Percentiles rank a stretch among this genome's conserved stretches.
phyloP scores from a whole-genome alignment of 345 rosid species.

The Hevea brasiliensis region DNA sequence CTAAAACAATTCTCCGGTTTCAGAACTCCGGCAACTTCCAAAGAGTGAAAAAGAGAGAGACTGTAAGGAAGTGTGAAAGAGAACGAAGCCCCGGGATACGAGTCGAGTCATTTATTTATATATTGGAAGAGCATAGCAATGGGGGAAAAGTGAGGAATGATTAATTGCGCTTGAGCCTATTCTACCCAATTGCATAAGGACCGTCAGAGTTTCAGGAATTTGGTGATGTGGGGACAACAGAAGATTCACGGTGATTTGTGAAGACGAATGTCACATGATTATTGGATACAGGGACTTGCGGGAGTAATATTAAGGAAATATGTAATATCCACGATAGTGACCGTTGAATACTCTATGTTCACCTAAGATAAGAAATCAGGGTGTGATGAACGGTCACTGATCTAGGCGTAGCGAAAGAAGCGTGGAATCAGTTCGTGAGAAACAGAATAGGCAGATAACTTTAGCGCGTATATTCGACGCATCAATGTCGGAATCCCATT shows the following conservation, averaged over 20 bases:
- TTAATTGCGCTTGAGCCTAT: neutral
- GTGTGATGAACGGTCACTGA: neutral
- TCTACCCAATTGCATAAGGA: no score
- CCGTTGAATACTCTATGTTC: neutral
- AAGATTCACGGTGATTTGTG: neutral
- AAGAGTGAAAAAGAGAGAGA: no score
- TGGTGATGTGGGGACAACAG: neutral
- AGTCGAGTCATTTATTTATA: constrained; percentile 12
- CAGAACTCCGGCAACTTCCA: neutral
- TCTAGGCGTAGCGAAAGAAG: neutral
- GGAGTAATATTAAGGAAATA: neutral
- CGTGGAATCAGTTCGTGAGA: neutral
- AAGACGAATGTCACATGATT: neutral
- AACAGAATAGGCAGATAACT: neutral
- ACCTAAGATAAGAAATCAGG: no score
- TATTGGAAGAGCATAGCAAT: neutral
- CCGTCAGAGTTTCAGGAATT: neutral
- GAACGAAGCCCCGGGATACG: neutral
- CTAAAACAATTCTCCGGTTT: neutral
- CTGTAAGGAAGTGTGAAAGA: neutral
- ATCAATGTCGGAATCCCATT: constrained; percentile 10
- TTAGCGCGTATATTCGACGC: constrained; percentile 11
- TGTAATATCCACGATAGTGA: neutral
- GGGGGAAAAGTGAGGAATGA: neutral
- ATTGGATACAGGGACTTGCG: neutral